Conservation (phyloP, 805 yeast species). For the Barnettozyma pratensis region DNA sequence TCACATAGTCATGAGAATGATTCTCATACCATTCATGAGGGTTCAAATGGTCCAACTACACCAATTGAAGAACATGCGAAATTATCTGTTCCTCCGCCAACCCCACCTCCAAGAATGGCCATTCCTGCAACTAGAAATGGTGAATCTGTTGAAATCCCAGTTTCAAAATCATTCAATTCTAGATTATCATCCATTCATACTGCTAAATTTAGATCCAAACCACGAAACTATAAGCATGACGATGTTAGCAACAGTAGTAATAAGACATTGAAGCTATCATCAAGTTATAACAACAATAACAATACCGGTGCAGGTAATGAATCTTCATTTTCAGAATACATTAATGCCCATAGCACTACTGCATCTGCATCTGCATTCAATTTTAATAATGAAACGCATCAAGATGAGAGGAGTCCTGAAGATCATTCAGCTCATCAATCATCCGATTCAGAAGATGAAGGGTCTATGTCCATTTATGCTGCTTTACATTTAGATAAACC, state of each 20-base stretch:
- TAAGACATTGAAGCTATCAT: slow-evolving; percentile 4
- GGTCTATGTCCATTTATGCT: slow-evolving; percentile 62
- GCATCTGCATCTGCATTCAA: slow-evolving; percentile 14
- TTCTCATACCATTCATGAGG: slow-evolving; percentile 15
- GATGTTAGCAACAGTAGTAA: neutral
- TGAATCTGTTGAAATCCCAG: slow-evolving; percentile 70
- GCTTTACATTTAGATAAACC: slow-evolving; percentile 37
- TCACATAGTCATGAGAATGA: slow-evolving; percentile 16
- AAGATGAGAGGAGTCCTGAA: slow-evolving; percentile 5
- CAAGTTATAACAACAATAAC: neutral
- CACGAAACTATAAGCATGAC: neutral
- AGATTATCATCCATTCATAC: slow-evolving; percentile 22
- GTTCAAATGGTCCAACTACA: slow-evolving; percentile 10
- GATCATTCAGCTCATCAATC: neutral
- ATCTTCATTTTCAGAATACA: slow-evolving; percentile 23
- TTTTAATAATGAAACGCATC: slow-evolving; percentile 17
- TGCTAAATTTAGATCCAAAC: slow-evolving; percentile 17
- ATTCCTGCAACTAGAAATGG: slow-evolving; percentile 80
- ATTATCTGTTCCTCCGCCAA: slow-evolving; percentile 33
- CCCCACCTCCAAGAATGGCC: slow-evolving; percentile 68
- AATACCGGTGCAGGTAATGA: slow-evolving; percentile 4
- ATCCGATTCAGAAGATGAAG: slow-evolving; percentile 50
- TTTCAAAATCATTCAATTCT: slow-evolving; percentile 23
- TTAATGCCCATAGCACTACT: slow-evolving; percentile 15
- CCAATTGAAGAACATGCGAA: slow-evolving; percentile 17